Conservation (phyloP, 2,329 filamentous ascomycete species). For the Colletotrichum ledebouriae region DNA sequence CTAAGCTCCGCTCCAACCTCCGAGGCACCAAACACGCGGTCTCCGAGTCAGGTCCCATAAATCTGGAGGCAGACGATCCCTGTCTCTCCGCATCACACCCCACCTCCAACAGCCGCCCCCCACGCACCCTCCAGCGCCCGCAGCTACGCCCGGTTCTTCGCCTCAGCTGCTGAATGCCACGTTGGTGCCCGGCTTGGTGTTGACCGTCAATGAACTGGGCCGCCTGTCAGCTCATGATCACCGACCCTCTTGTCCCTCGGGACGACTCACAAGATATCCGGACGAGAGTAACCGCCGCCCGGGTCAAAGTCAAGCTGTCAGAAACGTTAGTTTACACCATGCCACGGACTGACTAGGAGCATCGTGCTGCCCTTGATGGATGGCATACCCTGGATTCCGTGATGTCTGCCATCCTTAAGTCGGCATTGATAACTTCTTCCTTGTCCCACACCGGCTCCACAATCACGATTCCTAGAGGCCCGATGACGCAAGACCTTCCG, state of each 20-base stretch:
- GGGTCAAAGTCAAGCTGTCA: slow-evolving; percentile 57
- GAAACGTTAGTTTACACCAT: slow-evolving; percentile 16
- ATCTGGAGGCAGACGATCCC: slow-evolving; percentile 10
- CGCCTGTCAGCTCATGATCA: slow-evolving; percentile 35
- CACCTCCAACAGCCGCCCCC: slow-evolving; percentile 1
- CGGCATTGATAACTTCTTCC: slow-evolving; percentile 55
- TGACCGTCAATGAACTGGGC: slow-evolving; percentile 47
- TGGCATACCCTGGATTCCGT: slow-evolving; percentile 53
- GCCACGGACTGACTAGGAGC: slow-evolving; percentile 15
- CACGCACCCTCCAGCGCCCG: slow-evolving; percentile 14
- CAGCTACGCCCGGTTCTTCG: slow-evolving; percentile 1
- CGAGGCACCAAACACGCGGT: slow-evolving; percentile 13
- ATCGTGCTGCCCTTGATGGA: background rate
- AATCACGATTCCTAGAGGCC: slow-evolving; percentile 54
- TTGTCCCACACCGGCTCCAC: slow-evolving; percentile 57
- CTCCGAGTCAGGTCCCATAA: slow-evolving; percentile 35
- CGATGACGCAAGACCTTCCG: slow-evolving; percentile 57
- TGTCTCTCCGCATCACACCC: slow-evolving; percentile 15
- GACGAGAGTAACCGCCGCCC: slow-evolving; percentile 56
- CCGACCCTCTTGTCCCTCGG: background rate
- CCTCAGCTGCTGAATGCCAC: slow-evolving; percentile 46
- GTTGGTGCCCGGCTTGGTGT: slow-evolving; percentile 49
- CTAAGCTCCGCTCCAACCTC: background rate
- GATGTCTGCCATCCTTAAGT: slow-evolving; percentile 51
- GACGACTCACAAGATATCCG: slow-evolving; percentile 55